Conservation (phyloP, 2,329 filamentous ascomycete species). For the Alternaria sp. region DNA sequence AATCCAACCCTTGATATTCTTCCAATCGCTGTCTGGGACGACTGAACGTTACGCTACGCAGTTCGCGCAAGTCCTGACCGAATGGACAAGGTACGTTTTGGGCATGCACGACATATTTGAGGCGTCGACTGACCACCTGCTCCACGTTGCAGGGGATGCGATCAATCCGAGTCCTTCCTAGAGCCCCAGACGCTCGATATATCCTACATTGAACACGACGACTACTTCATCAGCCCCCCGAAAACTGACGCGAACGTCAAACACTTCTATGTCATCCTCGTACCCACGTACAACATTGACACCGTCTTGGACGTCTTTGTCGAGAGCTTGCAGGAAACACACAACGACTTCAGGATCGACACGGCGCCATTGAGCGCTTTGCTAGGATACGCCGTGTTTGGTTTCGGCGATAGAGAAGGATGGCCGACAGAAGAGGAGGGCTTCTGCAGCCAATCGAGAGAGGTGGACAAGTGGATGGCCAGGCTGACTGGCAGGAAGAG, state of each 20-base stretch:
- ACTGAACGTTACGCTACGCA: conserved; percentile 76
- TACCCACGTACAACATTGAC: conserved; percentile 96
- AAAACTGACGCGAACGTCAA: conserved; percentile 63
- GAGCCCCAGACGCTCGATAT: conserved; percentile 76
- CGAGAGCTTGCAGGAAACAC: conserved; percentile 86
- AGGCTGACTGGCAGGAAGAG: conserved; percentile 85
- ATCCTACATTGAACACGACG: conserved; percentile 87
- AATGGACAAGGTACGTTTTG: conserved; percentile 36
- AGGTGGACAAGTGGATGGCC: conserved; percentile 97
- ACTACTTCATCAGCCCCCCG: conserved; percentile 83
- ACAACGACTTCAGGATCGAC: conserved; percentile 96
- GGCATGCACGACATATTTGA: not conserved
- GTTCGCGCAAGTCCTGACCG: conserved; percentile 64
- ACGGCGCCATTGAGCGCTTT: conserved; percentile 79
- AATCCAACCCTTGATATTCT: conserved; percentile 82
- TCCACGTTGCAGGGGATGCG: conserved; percentile 20
- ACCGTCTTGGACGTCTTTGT: conserved; percentile 88
- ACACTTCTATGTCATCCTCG: conserved; percentile 81
- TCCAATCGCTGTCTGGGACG: conserved; percentile 83
- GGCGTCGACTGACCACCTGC: not conserved
- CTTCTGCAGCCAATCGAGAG: conserved; percentile 90
- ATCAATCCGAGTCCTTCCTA: conserved; percentile 51
- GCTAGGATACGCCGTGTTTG: conserved; percentile 90
- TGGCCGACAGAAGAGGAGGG: conserved; percentile 92
- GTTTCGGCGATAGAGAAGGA: conserved; percentile 86